A percentile compares a stretch with the other conserved stretches of the same genome.
These are phyloP conservation scores for Haematococcus lacustris DNA, from an alignment of 139 green algal genomes.

Conservation along the genomic window DNA sequence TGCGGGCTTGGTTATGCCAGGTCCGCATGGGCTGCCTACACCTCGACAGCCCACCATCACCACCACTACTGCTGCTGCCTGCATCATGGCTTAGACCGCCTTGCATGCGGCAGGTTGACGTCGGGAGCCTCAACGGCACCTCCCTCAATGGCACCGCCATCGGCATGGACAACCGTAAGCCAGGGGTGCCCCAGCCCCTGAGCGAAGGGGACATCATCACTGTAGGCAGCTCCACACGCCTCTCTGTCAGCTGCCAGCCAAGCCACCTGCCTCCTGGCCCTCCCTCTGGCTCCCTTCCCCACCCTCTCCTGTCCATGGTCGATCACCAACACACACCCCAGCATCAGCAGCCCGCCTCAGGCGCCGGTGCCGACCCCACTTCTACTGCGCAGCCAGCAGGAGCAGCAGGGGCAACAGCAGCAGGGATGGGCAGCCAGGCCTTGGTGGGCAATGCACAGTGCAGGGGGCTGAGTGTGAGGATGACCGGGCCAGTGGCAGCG, in stretches of 20 bases:
- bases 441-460: not conserved
- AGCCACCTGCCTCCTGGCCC: too few relatives aligned
- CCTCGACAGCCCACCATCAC: too few relatives aligned
- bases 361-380: not conserved
- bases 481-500: not conserved
- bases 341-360: not conserved
- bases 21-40: too few relatives aligned
- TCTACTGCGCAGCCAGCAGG: not conserved
- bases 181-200: conserved; percentile 20
- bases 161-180: conserved; percentile 38
- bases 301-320: not conserved
- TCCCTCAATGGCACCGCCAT: conserved; percentile 53
- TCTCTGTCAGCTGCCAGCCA: not conserved
- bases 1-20: too few relatives aligned
- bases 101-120: conserved; percentile 45
- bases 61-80: too few relatives aligned
- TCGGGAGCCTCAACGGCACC: conserved; percentile 73
- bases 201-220: conserved; percentile 16
- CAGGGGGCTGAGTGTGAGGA: not conserved
- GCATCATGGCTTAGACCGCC: too few relatives aligned
- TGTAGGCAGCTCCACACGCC: conserved; percentile 22
- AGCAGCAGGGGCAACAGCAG: not conserved
- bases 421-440: not conserved
- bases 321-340: not conserved
- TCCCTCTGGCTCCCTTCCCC: too few relatives aligned